Conservation (phyloP, 225 moss, liverwort and hornwort species). For the Rhytidiadelphus loreus region DNA sequence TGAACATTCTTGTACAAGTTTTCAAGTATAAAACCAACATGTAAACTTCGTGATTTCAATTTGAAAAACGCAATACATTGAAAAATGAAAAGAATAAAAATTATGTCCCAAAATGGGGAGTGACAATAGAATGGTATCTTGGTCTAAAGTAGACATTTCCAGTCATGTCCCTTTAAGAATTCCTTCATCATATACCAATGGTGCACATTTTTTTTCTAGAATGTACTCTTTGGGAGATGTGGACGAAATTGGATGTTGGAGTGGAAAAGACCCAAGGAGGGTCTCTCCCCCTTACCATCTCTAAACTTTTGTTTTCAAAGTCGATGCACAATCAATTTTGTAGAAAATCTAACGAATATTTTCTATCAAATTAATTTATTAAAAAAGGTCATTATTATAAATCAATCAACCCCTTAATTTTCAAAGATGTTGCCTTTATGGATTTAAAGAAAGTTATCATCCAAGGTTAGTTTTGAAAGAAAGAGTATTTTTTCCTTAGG, state of each 20-base stretch:
- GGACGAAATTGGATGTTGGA: accelerated
- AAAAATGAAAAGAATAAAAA: too few species aligned
- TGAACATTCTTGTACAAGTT: too few species aligned
- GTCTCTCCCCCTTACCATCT: accelerated
- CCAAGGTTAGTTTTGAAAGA: not conserved
- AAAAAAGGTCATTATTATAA: not conserved
- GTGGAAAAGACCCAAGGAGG: not conserved
- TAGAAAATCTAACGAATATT: not conserved
- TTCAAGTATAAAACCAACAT: too few species aligned
- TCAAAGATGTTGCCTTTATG: accelerated
- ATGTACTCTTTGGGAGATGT: not conserved
- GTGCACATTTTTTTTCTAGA: not conserved
- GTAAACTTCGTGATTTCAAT: too few species aligned
- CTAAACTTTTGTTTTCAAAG: accelerated
- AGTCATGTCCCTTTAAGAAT: too few species aligned
- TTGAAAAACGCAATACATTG: too few species aligned
- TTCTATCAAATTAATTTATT: not conserved
- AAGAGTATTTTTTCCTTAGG: not conserved
- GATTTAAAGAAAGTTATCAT: not conserved
- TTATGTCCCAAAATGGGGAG: too few species aligned
- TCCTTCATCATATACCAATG: accelerated
- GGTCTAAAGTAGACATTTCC: too few species aligned
- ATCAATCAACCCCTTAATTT: not conserved
- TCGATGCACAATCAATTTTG: not conserved
- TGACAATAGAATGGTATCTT: too few species aligned